Percentiles rank a stretch among this genome's conserved stretches.
Conservation (phyloP, 2,329 filamentous ascomycete species). For the Pyrenochaeta sp. region DNA sequence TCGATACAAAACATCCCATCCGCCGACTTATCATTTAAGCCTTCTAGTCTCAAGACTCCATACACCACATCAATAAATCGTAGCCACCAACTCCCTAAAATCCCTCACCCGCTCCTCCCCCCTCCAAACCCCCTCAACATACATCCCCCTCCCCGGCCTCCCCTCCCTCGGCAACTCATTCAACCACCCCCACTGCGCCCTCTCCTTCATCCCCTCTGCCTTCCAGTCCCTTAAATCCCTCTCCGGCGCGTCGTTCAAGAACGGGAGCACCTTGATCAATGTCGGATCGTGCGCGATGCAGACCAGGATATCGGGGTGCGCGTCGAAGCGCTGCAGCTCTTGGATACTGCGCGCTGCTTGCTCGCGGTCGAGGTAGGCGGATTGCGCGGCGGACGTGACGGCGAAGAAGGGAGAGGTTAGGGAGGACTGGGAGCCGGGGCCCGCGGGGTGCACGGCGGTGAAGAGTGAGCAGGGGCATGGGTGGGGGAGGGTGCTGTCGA, state of each 20-base stretch:
- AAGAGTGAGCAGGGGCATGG: slow-evolving; percentile 20
- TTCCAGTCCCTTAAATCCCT: slow-evolving; percentile 8
- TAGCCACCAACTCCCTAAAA: slow-evolving; percentile 17
- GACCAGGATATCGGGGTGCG: slow-evolving; percentile 14
- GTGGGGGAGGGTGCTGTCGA: slow-evolving; percentile 11
- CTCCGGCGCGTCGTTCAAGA: slow-evolving; percentile 9
- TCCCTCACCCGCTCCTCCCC: slow-evolving; percentile 11
- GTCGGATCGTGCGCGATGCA: slow-evolving; percentile 24
- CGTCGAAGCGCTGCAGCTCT: slow-evolving; percentile 16
- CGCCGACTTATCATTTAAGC: too few relatives aligned
- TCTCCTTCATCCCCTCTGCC: slow-evolving; percentile 13
- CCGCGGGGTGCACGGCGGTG: slow-evolving; percentile 12
- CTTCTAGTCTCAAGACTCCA: too few relatives aligned
- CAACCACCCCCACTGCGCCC: slow-evolving; percentile 23
- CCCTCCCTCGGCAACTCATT: slow-evolving; percentile 19
- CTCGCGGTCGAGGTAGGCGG: slow-evolving; percentile 19
- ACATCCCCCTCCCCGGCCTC: slow-evolving; percentile 13
- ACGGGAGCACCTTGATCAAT: slow-evolving; percentile 10
- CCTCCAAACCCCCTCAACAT: slow-evolving; percentile 18
- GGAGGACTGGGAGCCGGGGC: slow-evolving; percentile 2
- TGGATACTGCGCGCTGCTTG: slow-evolving; percentile 15
- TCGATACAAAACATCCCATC: too few relatives aligned
- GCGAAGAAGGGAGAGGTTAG: slow-evolving; percentile 17
- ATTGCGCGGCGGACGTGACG: slow-evolving; percentile 14
- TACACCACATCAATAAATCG: slow-evolving; percentile 19